Conservation (phyloP, 805 yeast genomes). For the Candida ficus region DNA sequence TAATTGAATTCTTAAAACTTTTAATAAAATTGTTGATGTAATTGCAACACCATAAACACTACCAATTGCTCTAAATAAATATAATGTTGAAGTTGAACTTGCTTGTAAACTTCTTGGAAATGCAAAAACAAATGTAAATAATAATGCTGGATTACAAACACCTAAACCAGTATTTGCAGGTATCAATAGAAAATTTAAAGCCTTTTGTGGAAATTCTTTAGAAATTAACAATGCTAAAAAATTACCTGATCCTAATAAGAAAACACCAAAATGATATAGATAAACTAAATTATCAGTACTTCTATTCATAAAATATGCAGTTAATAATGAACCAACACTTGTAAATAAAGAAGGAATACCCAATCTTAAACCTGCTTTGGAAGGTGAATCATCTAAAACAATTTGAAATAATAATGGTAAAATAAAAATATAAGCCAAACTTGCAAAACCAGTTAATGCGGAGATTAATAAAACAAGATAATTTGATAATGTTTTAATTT, state of each 20-base stretch:
- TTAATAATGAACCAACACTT: constrained; percentile 37
- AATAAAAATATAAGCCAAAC: constrained; percentile 36
- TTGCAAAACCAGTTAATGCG: constrained; percentile 33
- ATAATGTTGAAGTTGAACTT: constrained; percentile 57
- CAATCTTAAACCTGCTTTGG: constrained; percentile 37
- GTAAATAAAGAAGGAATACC: constrained; percentile 37
- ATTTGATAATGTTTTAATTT: constrained; percentile 23
- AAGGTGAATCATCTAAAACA: constrained; percentile 34
- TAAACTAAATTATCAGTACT: constrained; percentile 22
- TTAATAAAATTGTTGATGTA: constrained; percentile 14
- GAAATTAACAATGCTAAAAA: constrained; percentile 36
- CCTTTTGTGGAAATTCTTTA: constrained; percentile 26
- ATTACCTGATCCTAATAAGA: constrained; percentile 33
- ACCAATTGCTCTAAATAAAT: constrained; percentile 59
- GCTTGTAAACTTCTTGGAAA: constrained; percentile 61
- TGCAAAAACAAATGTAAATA: constrained; percentile 62
- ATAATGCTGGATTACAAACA: constrained; percentile 54
- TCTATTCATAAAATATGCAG: constrained; percentile 35
- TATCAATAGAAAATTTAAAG: constrained; percentile 36
- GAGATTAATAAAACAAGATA: constrained; percentile 27
- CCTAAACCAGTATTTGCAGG: constrained; percentile 48
- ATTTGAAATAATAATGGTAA: constrained; percentile 39
- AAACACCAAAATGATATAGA: constrained; percentile 30
- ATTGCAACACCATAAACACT: constrained; percentile 58
- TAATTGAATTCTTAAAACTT: constrained; percentile 6